These are phyloP conservation scores for Trametes meyenii DNA, from an alignment of 768 basidiomycete genomes.

Conservation along the genomic window DNA sequence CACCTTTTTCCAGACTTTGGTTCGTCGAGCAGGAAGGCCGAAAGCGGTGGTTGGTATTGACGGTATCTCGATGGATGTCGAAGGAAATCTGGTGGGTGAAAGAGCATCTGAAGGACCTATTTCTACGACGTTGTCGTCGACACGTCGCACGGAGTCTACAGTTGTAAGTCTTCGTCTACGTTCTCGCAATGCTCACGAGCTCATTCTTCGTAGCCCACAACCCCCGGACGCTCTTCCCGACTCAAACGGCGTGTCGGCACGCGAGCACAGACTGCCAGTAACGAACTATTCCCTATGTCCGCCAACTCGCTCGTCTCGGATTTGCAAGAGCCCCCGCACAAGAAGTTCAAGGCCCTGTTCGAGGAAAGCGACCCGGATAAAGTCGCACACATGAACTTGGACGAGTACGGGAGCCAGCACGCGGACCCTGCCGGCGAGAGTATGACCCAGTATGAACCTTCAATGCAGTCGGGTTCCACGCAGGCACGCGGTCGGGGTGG, in stretches of 20 bases:
- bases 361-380: conserved; percentile 62
- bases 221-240: conserved; percentile 14
- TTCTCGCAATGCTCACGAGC: neutral
- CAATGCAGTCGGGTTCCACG: conserved; percentile 1
- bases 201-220: conserved; percentile 13
- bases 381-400: conserved; percentile 30
- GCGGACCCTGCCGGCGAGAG: conserved; percentile 20
- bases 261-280: conserved; percentile 33
- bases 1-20: conserved; percentile 40
- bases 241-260: conserved; percentile 58
- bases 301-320: conserved; percentile 32
- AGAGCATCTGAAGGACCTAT: neutral
- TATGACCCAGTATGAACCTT: conserved; percentile 33
- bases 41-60: conserved; percentile 47
- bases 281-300: conserved; percentile 24
- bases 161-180: neutral
- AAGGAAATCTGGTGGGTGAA: neutral
- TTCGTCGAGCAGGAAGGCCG: conserved; percentile 44
- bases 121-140: neutral
- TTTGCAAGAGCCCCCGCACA: conserved; percentile 57
- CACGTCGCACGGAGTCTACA: neutral
- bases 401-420: conserved; percentile 24
- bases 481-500: neutral
- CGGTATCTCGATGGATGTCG: conserved; percentile 44
- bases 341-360: conserved; percentile 73